Evolutionary conservation across 2,329 filamentous ascomycete genomes (phyloP).

Genomic region (Fusarium subglutinans): DNA sequence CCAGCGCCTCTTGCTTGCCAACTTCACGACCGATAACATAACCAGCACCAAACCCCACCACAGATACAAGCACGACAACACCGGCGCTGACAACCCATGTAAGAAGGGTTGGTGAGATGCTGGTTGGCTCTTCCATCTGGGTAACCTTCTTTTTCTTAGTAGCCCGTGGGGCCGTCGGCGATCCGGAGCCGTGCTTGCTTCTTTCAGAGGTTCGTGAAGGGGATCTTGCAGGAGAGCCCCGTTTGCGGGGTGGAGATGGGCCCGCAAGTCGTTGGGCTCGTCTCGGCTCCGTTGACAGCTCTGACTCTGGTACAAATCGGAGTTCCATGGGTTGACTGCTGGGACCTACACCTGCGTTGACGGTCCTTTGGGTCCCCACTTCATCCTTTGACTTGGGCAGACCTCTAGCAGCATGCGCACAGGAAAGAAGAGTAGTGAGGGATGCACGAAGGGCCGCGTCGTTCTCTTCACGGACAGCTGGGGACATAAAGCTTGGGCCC

Average conservation of each 20-base stretch:
- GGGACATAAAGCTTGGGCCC: conserved; percentile 72
- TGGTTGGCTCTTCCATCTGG: conserved; percentile 50
- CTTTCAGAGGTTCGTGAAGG: conserved; percentile 52
- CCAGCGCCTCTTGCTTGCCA: conserved; percentile 67
- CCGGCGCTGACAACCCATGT: conserved; percentile 74
- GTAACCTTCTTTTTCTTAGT: conserved; percentile 68
- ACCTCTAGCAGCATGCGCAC: conserved; percentile 86
- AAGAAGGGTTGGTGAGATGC: conserved; percentile 68
- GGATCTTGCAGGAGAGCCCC: conserved; percentile 45
- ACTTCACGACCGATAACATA: conserved; percentile 75
- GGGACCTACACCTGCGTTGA: conserved; percentile 53
- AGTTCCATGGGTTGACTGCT: conserved; percentile 66
- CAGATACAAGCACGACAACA: conserved; percentile 73
- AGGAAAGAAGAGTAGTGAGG: conserved; percentile 94
- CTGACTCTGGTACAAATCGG: conserved; percentile 68
- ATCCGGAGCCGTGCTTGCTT: conserved; percentile 59
- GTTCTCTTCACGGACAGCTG: conserved; percentile 84
- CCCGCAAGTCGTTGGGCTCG: conserved; percentile 35
- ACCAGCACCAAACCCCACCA: conserved; percentile 74
- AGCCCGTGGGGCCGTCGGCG: conserved; percentile 54
- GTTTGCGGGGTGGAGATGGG: conserved; percentile 39
- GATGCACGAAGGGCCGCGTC: conserved; percentile 93
- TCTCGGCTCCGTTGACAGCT: conserved; percentile 57
- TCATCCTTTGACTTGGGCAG: conserved; percentile 72
- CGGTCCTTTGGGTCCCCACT: conserved; percentile 47